Evolutionary conservation across 129 eudicot genomes (phyloP).

Genomic region (Cynara cardunculus): DNA sequence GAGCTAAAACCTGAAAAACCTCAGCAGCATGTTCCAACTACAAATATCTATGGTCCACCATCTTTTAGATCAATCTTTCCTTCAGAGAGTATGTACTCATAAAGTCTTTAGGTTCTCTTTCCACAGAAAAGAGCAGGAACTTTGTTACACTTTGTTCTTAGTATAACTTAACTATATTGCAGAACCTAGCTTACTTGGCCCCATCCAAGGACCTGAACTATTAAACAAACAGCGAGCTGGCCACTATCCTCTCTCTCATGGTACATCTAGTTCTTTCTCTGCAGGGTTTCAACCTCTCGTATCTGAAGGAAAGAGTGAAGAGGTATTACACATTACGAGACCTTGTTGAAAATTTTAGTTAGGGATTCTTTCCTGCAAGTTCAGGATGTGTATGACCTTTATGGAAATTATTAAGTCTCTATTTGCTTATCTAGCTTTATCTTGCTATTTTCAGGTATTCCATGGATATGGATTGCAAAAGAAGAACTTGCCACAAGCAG

Average conservation of each 20-base stretch:
- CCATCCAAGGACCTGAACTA: slow-evolving; percentile 47
- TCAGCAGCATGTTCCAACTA: slow-evolving; percentile 38
- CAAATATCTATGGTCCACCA: slow-evolving; percentile 46
- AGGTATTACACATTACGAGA: slow-evolving; percentile 36
- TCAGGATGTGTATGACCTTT: not conserved
- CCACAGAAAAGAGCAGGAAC: not conserved
- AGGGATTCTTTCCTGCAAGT: not conserved
- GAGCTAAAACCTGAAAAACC: slow-evolving; percentile 53
- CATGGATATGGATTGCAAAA: slow-evolving; percentile 41
- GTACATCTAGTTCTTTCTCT: slow-evolving; percentile 35
- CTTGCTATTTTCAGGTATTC: slow-evolving; percentile 36
- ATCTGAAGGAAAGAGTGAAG: slow-evolving; percentile 46
- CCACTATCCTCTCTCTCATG: slow-evolving; percentile 34
- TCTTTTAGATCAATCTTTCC: slow-evolving; percentile 40
- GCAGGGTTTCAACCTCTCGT: slow-evolving; percentile 34
- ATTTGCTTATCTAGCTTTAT: not conserved
- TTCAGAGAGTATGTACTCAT: slow-evolving; percentile 59
- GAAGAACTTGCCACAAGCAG: slow-evolving; percentile 36
- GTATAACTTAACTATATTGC: slow-evolving; percentile 6
- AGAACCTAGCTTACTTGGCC: slow-evolving; percentile 84
- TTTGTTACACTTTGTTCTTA: not conserved
- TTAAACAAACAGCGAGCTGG: slow-evolving; percentile 41
- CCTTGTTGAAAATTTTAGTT: not conserved
- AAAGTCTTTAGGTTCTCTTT: not conserved
- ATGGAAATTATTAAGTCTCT: not conserved